phyloP scores from a whole-genome alignment of 768 basidiomycete species.

The Asterophora parasitica region DNA sequence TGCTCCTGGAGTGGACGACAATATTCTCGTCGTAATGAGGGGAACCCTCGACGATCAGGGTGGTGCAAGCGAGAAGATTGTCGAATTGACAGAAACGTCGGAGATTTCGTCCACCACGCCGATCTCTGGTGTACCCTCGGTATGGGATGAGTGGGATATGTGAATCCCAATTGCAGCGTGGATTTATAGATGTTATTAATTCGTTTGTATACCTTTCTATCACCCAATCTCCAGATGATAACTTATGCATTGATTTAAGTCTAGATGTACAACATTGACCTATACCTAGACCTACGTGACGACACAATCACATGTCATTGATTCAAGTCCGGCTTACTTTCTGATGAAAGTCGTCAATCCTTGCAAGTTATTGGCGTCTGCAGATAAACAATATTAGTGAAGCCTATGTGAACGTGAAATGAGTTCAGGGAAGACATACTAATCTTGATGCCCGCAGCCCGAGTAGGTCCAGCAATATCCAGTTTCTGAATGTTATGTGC shows the following conservation, averaged over 20 bases:
- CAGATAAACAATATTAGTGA: background rate
- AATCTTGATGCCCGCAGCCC: slow-evolving; percentile 28
- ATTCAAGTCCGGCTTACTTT: slow-evolving; percentile 3
- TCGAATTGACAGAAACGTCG: slow-evolving; percentile 66
- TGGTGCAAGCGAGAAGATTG: slow-evolving; percentile 56
- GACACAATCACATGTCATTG: too few relatives aligned
- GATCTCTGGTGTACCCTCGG: slow-evolving; percentile 26
- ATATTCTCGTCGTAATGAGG: slow-evolving; percentile 60
- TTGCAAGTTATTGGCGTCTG: slow-evolving; percentile 30
- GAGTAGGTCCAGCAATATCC: slow-evolving; percentile 27
- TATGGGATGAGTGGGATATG: slow-evolving; percentile 82
- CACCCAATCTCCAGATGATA: too few relatives aligned
- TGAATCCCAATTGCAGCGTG: slow-evolving; percentile 8
- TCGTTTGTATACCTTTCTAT: too few relatives aligned
- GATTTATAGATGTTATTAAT: too few relatives aligned
- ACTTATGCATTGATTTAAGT: background rate
- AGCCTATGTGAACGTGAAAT: too few relatives aligned
- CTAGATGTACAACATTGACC: background rate
- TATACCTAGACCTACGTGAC: too few relatives aligned
- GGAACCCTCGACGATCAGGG: slow-evolving; percentile 53
- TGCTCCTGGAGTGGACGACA: slow-evolving; percentile 34
- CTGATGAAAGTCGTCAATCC: slow-evolving; percentile 31
- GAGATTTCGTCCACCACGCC: slow-evolving; percentile 40
- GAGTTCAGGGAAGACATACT: too few relatives aligned
- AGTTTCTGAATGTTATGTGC: slow-evolving; percentile 26